Base-by-base conservation (phyloP, 176 grass and related monocot species). In the Lolium multiflorum region DNA sequence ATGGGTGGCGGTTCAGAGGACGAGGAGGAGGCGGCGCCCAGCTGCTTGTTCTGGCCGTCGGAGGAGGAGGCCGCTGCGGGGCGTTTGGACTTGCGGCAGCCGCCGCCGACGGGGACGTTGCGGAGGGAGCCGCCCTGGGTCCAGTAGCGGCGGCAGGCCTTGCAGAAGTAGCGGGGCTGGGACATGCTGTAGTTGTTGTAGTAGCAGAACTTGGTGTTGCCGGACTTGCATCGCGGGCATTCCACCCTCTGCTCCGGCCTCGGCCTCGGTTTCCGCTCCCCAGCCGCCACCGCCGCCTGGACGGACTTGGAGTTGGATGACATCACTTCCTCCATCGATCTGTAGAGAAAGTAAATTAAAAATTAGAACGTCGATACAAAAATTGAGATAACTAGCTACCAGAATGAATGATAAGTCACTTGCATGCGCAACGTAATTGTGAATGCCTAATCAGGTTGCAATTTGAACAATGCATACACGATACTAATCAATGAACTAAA, bases 161-260 rank as follows among this genome's bases (percentile, higher is more conserved):
- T 85, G 82, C 87, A 92, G 54, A 89, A 84, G 84, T 95, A 95
- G 82, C 88, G 84, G 3, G 89, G 89, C 43, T 96, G 94, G 2
- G 85, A 74, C n/a, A 89, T 37, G 56, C 79, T 93, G 64, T 95
- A 87, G 77, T 95, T 93, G 86, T 95, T 93, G 74, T 88, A 88
- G 86, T 93, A 95, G 86, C 93, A 95, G 74, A 95, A 95, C 91
- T 95, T 95, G 52, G 93, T 93, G 61, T 93, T 80, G 11, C 71
- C 84, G 3, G 93, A 92, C 8, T 46, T 50, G 57, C 93, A 95
- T 6, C 93, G 78, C 20, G 93, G 86, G 86, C 93, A 95, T 1
- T 71, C 49, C 28, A 92, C 81, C 47, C 43, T 83, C 31, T 84
- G 83, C 9, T 84, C 92, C 9, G 87, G 84, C 25, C 81, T 70